Conservation (phyloP, 2,329 filamentous ascomycete species). For the Cercospora citrullina region DNA sequence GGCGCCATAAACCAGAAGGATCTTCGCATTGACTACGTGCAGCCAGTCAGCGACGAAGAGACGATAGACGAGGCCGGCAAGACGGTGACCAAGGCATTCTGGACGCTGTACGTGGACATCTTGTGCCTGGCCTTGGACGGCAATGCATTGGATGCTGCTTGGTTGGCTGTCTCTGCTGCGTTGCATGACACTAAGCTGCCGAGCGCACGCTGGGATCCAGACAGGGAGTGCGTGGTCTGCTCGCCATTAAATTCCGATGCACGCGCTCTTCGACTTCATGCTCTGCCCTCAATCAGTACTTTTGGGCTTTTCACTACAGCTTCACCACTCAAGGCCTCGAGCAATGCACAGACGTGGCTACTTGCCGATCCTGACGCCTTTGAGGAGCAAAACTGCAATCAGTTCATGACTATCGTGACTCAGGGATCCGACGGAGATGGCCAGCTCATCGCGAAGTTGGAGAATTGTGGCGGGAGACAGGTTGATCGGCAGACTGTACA, state of each 20-base stretch:
- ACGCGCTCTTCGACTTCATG: slow-evolving; percentile 59
- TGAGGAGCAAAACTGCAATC: slow-evolving; percentile 81
- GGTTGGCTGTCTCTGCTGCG: slow-evolving; percentile 80
- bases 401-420: slow-evolving; percentile 81
- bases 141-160: slow-evolving; percentile 87
- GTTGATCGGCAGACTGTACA: slow-evolving; percentile 65
- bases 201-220: slow-evolving; percentile 76
- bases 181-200: slow-evolving; percentile 76
- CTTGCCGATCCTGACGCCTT: slow-evolving; percentile 85
- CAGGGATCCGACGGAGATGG: slow-evolving; percentile 51
- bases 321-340: slow-evolving; percentile 49
- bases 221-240: slow-evolving; percentile 77
- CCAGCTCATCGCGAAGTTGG: slow-evolving; percentile 66
- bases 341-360: slow-evolving; percentile 60
- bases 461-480: slow-evolving; percentile 78
- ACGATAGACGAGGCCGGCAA: slow-evolving; percentile 42
- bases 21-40: slow-evolving; percentile 64
- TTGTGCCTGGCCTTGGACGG: slow-evolving; percentile 91
- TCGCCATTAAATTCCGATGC: slow-evolving; percentile 59
- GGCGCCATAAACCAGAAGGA: slow-evolving; percentile 66
- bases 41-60: slow-evolving; percentile 49
- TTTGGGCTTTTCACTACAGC: slow-evolving; percentile 73
- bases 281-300: slow-evolving; percentile 73
- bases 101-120: slow-evolving; percentile 94
- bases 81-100: slow-evolving; percentile 75